Evolutionary conservation across 1,284 basidiomycete genomes (phyloP).

Genomic region (Erythrobasidium hasegawianum): DNA sequence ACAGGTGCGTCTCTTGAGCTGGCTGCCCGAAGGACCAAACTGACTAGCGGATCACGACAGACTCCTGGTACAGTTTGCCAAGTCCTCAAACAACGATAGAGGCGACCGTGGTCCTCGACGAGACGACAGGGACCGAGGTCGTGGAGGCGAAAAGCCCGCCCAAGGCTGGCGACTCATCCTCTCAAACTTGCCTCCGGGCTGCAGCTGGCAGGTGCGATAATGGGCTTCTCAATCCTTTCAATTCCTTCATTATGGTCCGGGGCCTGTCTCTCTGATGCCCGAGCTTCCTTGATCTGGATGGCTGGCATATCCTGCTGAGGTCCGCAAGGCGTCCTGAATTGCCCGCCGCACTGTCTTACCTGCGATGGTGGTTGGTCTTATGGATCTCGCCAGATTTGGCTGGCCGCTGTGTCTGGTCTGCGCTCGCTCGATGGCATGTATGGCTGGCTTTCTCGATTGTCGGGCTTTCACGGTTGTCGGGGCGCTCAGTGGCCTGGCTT

Average conservation of each 20-base stretch:
- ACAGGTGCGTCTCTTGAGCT: constrained; percentile 59
- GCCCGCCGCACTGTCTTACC: not conserved
- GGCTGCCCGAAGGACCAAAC: not conserved
- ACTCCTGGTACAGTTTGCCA: constrained; percentile 45
- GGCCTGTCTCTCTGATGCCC: not conserved
- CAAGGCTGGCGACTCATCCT: constrained; percentile 73
- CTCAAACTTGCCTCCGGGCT: constrained; percentile 79
- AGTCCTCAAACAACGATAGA: constrained; percentile 40
- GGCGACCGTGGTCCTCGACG: constrained; percentile 30
- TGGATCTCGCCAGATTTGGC: not conserved
- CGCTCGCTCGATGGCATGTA: not conserved
- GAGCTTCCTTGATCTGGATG: not conserved
- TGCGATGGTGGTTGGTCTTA: not conserved
- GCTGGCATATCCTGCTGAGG: not conserved
- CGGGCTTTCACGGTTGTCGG: constrained; percentile 1
- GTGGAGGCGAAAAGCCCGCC: constrained; percentile 27
- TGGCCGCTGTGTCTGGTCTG: no score
- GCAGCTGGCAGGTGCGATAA: constrained; percentile 86
- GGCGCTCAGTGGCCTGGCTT: not conserved
- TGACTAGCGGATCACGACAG: constrained; percentile 20
- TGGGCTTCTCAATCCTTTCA: constrained; percentile 7
- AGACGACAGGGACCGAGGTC: constrained; percentile 32
- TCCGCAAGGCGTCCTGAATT: not conserved
- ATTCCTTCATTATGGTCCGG: not conserved
- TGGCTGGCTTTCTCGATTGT: not conserved